phyloP scores from a whole-genome alignment of 495 filamentous ascomycete genomes.

The Neurospora sp. region DNA sequence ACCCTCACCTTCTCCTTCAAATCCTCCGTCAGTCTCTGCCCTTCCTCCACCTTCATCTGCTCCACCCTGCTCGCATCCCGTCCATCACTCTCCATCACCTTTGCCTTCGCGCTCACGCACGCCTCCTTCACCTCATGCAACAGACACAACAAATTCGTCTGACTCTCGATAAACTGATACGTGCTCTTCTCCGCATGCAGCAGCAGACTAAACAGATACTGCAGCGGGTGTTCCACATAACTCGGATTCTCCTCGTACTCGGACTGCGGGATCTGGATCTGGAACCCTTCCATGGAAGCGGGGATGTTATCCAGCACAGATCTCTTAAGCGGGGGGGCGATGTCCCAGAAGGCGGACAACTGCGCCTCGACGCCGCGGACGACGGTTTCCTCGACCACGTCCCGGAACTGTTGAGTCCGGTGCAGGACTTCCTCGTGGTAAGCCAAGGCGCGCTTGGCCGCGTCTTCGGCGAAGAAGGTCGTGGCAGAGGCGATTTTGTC shows the following conservation, averaged over 20 bases:
- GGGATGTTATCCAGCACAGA: slow-evolving; percentile 68
- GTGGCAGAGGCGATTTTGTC: slow-evolving; percentile 68
- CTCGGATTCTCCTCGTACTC: slow-evolving; percentile 81
- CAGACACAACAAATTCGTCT: slow-evolving; percentile 86
- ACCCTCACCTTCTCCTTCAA: slow-evolving; percentile 82
- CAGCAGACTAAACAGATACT: slow-evolving; percentile 79
- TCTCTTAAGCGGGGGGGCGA: slow-evolving; percentile 69
- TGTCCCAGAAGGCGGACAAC: slow-evolving; percentile 92
- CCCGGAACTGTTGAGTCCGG: slow-evolving; percentile 68
- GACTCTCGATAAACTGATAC: slow-evolving; percentile 93
- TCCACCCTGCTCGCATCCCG: slow-evolving; percentile 48
- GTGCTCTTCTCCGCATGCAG: slow-evolving; percentile 79
- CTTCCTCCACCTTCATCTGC: slow-evolving; percentile 53
- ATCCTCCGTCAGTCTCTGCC: slow-evolving; percentile 64
- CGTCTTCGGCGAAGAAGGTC: slow-evolving; percentile 73
- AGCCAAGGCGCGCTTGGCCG: slow-evolving; percentile 50
- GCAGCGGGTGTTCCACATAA: slow-evolving; percentile 68
- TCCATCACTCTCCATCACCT: slow-evolving; percentile 45
- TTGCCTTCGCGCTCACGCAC: slow-evolving; percentile 51
- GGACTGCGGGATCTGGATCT: slow-evolving; percentile 57
- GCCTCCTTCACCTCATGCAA: slow-evolving; percentile 86
- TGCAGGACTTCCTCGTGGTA: slow-evolving; percentile 56
- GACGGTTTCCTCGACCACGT: slow-evolving; percentile 76
- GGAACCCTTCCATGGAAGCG: slow-evolving; percentile 31
- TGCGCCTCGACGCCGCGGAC: slow-evolving; percentile 82